phyloP scores from a whole-genome alignment of 352 stramenopile species.

The Peronosclerospora sorghi region DNA sequence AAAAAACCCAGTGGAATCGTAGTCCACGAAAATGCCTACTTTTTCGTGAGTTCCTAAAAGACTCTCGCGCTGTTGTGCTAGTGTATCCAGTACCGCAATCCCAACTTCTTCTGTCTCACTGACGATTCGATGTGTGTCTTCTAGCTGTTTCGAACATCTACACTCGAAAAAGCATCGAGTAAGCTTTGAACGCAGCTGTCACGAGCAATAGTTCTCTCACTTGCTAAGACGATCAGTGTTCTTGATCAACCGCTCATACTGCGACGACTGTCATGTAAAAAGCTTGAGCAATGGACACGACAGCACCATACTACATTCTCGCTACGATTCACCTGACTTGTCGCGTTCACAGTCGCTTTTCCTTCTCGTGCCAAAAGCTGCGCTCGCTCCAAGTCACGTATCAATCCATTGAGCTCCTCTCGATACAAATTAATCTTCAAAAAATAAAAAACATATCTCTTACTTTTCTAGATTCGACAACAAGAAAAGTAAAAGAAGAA shows the following conservation, averaged over 20 bases:
- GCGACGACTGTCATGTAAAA: conserved; percentile 28
- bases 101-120: conserved; percentile 56
- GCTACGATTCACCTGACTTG: conserved; percentile 28
- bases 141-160: conserved; percentile 50
- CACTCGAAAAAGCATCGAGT: not conserved
- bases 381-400: conserved; percentile 56
- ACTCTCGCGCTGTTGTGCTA: conserved; percentile 59
- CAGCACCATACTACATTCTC: not conserved
- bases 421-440: conserved; percentile 54
- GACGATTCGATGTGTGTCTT: conserved; percentile 58
- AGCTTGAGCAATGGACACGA: not conserved
- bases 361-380: conserved; percentile 52
- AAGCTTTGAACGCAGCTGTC: too few relatives aligned
- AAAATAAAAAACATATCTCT: not conserved
- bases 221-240: conserved; percentile 56
- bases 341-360: conserved; percentile 17
- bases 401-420: conserved; percentile 55
- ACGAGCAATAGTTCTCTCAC: conserved; percentile 11
- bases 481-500: not conserved
- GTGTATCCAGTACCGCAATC: conserved; percentile 58
- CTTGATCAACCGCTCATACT: conserved; percentile 56
- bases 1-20: not conserved
- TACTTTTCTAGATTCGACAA: not conserved
- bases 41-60: conserved; percentile 61
- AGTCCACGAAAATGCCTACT: conserved; percentile 9